A percentile compares a stretch with the other conserved stretches of the same genome.
These are phyloP conservation scores for Tetragonia tetragonoides DNA, from an alignment of 148 eudicot species.

Conservation along the genomic window DNA sequence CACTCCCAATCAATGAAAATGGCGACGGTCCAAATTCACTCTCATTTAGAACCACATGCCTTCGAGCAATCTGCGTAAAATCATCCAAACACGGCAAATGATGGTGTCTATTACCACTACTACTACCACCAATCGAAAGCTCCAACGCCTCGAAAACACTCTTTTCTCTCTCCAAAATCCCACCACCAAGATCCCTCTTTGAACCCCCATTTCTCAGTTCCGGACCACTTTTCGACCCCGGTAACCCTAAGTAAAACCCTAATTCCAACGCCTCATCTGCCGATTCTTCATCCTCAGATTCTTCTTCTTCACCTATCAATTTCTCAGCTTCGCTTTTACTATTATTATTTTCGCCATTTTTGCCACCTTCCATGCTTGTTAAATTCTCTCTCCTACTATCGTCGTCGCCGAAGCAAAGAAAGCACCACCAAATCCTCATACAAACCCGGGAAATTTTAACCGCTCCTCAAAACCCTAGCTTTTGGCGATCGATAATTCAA, in stretches of 20 bases:
- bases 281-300: constrained; percentile 5
- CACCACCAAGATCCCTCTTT: constrained; percentile 35
- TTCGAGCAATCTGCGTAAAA: background rate
- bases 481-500: background rate
- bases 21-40: background rate
- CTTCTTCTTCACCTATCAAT: constrained; percentile 7
- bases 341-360: background rate
- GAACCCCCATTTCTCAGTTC: constrained; percentile 26
- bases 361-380: constrained; percentile 19
- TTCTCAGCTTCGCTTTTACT: constrained; percentile 3
- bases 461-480: constrained; percentile 24
- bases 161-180: constrained; percentile 33
- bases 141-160: constrained; percentile 24
- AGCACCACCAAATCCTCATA: constrained; percentile 39
- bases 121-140: constrained; percentile 34
- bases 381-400: constrained; percentile 15
- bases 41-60: background rate
- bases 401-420: constrained; percentile 35
- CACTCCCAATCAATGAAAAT: background rate
- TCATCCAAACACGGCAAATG: constrained; percentile 26
- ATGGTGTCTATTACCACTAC: constrained; percentile 27
- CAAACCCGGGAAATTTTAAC: constrained; percentile 17
- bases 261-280: constrained; percentile 20
- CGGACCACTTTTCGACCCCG: constrained; percentile 12
- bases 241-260: constrained; percentile 33